Evolutionary conservation across 148 eudicot species (phyloP).

Genomic region (Chenopodium suecicum): DNA sequence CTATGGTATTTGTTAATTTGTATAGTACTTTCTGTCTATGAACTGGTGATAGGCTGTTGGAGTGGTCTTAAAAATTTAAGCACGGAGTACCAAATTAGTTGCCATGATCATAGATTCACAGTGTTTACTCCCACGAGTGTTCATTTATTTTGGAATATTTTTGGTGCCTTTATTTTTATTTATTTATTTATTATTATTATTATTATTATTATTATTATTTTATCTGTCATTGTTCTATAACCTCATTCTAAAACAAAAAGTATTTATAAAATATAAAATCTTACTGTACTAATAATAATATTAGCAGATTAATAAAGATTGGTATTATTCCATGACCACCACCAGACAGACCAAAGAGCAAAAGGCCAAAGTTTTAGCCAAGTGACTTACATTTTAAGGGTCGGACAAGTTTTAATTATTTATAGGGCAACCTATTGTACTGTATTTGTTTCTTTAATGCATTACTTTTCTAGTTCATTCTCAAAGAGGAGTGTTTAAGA

Average conservation of each 20-base stretch:
- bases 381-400: constrained; percentile 10
- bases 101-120: background rate
- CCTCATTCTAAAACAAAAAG: background rate
- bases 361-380: constrained; percentile 8
- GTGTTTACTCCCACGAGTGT: constrained; percentile 12
- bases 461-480: background rate
- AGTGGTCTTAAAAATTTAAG: background rate
- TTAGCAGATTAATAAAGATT: constrained; percentile 12
- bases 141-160: constrained; percentile 8
- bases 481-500: background rate
- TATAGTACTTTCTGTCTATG: background rate
- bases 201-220: background rate
- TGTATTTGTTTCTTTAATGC: background rate
- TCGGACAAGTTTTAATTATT: constrained; percentile 1
- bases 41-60: background rate
- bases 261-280: too few relatives aligned
- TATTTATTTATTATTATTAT: too few relatives aligned
- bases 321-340: constrained; percentile 6
- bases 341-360: constrained; percentile 13
- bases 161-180: background rate
- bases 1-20: too few relatives aligned
- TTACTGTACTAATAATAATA: too few relatives aligned
- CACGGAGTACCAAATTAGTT: background rate
- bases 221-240: constrained; percentile 13
- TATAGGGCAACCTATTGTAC: background rate